Evolutionary conservation across 2,329 filamentous ascomycete species (phyloP), one percentile per base, ranked within the genome.

Genomic region (Talaromyces sp.): DNA sequence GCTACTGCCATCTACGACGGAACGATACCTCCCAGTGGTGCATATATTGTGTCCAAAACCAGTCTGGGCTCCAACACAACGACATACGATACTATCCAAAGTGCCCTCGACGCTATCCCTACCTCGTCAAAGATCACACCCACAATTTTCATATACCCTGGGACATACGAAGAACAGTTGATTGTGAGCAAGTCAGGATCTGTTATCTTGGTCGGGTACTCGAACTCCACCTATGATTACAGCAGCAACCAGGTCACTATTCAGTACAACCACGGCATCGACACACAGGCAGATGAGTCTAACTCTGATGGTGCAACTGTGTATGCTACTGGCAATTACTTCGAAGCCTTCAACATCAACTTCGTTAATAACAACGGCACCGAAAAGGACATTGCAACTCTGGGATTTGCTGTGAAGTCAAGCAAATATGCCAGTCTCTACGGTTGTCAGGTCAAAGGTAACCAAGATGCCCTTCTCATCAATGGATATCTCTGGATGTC

Each of bases 131-230:
- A 72, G 60, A 65, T 54, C 3, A 51, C 56, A 2, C 50, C 52
- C 8, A 75, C 72, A 1, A 67, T 75, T 6, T 75, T 75, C 56
- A 75, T 75, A 51, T 74, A 74, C 50, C 72, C 72, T 27, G 73
- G 73, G 29, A 62, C 65, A 2, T 75, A 75, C 53, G 59, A 72
- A 14, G 73, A 75, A 57, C 68, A 75, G 58, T 60, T 75, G 17
- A 61, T 72, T 11, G 59, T 75, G 41, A 73, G 65, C 57, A 70
- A 70, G 53, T 67, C 70, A 14, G 73, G 73, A 5, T 66, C 68
- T 0, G 75, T 73, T 16, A 71, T 75, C 37, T 72, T 76, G 58
- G 60, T 69, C 40, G 74, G 73, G 5, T 75, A 75, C 61, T 69
- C 68, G 5, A 59, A 62, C 27, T 63, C 65, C 7, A 68, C 70